Conservation (phyloP, 345 rosid genomes). For the Populus alba region DNA sequence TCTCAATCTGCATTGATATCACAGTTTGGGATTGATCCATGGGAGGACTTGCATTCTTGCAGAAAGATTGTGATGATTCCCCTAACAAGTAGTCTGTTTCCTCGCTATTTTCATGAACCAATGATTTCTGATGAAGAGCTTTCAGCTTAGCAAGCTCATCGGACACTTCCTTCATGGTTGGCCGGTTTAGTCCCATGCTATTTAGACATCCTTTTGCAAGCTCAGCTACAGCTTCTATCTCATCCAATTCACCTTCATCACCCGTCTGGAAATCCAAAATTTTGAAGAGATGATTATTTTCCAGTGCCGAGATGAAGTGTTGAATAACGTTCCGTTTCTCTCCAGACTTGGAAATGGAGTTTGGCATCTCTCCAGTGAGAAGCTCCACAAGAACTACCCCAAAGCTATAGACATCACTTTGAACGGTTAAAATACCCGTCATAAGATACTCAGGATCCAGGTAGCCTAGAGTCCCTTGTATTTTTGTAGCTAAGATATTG, state of each 20-base stretch:
- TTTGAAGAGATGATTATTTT: not conserved
- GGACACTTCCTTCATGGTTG: not conserved
- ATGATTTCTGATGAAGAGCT: not conserved
- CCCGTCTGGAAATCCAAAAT: not conserved
- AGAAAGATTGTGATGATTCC: not conserved
- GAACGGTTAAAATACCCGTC: constrained; percentile 19
- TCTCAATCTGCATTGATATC: not conserved
- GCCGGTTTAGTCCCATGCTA: not conserved
- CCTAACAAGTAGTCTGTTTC: not conserved
- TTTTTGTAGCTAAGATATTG: not conserved
- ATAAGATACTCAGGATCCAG: constrained; percentile 36
- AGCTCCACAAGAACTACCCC: constrained; percentile 37
- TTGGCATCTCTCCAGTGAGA: constrained; percentile 15
- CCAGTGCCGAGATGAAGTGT: constrained; percentile 12
- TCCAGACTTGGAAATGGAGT: not conserved
- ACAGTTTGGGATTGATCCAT: not conserved
- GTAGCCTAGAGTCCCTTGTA: constrained; percentile 36
- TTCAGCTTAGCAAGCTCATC: not conserved
- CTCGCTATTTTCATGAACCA: not conserved
- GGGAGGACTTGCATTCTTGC: not conserved
- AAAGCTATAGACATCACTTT: constrained; percentile 38
- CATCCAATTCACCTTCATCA: not conserved
- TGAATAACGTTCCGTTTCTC: constrained; percentile 3
- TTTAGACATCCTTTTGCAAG: not conserved
- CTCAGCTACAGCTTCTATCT: not conserved